Percentiles rank a stretch among this genome's conserved stretches.
phyloP scores from a whole-genome alignment of 345 rosid genomes.

The Laguncularia racemosa region DNA sequence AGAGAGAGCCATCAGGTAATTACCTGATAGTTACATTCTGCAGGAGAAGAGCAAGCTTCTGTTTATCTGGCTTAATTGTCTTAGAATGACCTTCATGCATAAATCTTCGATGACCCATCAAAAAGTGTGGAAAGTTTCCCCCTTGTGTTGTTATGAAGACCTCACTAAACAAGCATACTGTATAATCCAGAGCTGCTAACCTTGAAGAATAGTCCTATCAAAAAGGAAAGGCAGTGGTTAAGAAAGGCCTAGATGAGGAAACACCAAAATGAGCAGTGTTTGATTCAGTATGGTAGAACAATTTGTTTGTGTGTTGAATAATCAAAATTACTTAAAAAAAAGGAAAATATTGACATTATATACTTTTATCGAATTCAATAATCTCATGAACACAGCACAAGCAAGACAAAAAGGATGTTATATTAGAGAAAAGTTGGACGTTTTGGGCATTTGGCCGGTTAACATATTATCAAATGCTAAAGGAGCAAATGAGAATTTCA shows the following conservation, averaged over 20 bases:
- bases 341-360: too few relatives aligned
- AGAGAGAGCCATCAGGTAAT: slow-evolving; percentile 1
- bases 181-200: slow-evolving; percentile 93
- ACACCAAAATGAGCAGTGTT: too few relatives aligned
- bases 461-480: too few relatives aligned
- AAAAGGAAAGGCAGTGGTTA: slow-evolving; percentile 1
- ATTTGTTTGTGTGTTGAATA: too few relatives aligned
- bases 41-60: slow-evolving; percentile 67
- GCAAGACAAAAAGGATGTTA: too few relatives aligned
- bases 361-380: too few relatives aligned
- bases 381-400: too few relatives aligned
- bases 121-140: slow-evolving; percentile 92
- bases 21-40: slow-evolving; percentile 78
- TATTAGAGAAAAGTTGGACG: too few relatives aligned
- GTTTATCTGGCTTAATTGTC: slow-evolving; percentile 81
- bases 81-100: slow-evolving; percentile 82
- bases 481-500: too few relatives aligned
- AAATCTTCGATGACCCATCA: slow-evolving; percentile 94
- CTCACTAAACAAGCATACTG: slow-evolving; percentile 81
- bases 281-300: too few relatives aligned
- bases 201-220: slow-evolving; percentile 79
- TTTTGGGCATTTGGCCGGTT: too few relatives aligned
- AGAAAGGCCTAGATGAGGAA: neutral
- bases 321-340: too few relatives aligned
- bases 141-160: slow-evolving; percentile 92